Conservation (phyloP, 768 basidiomycete genomes). For the Lentinula edodes region DNA sequence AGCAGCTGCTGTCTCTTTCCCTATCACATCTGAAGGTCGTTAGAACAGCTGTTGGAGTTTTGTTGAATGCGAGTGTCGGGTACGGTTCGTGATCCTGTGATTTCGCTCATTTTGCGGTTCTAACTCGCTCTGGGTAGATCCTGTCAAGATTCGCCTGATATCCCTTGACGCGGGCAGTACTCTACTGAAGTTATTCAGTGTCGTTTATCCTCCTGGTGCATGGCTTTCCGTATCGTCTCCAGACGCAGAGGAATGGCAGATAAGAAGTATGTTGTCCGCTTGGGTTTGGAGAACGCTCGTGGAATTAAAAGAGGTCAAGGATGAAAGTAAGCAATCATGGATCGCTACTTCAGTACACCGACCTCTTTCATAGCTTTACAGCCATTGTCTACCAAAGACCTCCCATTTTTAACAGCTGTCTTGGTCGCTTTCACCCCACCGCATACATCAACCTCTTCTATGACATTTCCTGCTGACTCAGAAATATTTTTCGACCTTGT, state of each 20-base stretch:
- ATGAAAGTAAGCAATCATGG: conserved; percentile 47
- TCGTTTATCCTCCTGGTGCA: conserved; percentile 67
- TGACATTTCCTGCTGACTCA: conserved; percentile 27
- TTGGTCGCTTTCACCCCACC: conserved; percentile 61
- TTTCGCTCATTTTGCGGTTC: background rate
- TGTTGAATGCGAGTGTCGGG: conserved; percentile 73
- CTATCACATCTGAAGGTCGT: conserved; percentile 65
- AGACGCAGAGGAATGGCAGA: conserved; percentile 54
- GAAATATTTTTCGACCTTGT: conserved; percentile 31
- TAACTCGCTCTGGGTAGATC: conserved; percentile 39
- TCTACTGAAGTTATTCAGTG: conserved; percentile 59
- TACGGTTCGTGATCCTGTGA: conserved; percentile 48
- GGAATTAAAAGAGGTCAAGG: conserved; percentile 66
- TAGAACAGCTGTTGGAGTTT: conserved; percentile 71
- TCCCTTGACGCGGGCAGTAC: conserved; percentile 65
- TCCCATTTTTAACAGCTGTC: conserved; percentile 57
- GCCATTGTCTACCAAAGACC: conserved; percentile 55
- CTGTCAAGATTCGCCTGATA: conserved; percentile 62
- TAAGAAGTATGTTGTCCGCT: conserved; percentile 58
- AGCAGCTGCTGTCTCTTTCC: conserved; percentile 45
- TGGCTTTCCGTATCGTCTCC: conserved; percentile 40
- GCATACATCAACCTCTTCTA: conserved; percentile 29
- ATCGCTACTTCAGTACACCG: background rate
- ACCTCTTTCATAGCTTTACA: conserved; percentile 35
- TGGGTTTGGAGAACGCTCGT: conserved; percentile 80